Conservation (phyloP, 2,329 filamentous ascomycete species). For the Colletotrichum trifolii region DNA sequence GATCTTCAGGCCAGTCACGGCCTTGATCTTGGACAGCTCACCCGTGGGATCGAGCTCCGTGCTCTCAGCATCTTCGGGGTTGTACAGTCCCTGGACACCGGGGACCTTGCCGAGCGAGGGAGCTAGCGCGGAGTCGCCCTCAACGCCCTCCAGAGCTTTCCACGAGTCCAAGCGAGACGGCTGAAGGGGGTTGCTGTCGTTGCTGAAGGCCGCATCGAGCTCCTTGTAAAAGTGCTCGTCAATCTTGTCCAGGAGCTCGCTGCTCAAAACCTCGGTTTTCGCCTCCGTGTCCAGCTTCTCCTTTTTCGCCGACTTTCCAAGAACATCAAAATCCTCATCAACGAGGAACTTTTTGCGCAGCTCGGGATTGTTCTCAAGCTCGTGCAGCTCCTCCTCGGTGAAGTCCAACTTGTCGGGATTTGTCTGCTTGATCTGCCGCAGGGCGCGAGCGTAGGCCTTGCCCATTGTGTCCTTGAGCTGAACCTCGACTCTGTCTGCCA, state of each 20-base stretch:
- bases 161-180: constrained; percentile 49
- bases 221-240: constrained; percentile 42
- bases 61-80: constrained; percentile 61
- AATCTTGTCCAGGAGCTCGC: constrained; percentile 35
- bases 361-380: constrained; percentile 53
- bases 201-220: constrained; percentile 38
- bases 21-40: constrained; percentile 63
- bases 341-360: constrained; percentile 51
- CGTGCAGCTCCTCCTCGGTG: constrained; percentile 59
- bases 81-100: constrained; percentile 64
- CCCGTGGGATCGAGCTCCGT: constrained; percentile 62
- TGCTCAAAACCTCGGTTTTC: constrained; percentile 16
- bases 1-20: constrained; percentile 65
- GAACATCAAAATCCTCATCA: constrained; percentile 37
- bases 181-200: constrained; percentile 42
- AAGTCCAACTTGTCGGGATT: constrained; percentile 65
- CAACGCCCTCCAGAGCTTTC: constrained; percentile 42
- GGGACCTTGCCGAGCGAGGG: constrained; percentile 63
- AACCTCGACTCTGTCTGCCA: constrained; percentile 55
- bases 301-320: constrained; percentile 5
- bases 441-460: constrained; percentile 53
- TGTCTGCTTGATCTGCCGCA: constrained; percentile 55
- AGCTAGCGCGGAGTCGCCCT: constrained; percentile 57
- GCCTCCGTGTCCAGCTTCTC: constrained; percentile 18
- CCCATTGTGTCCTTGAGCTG: constrained; percentile 56